Base-by-base conservation (phyloP, 2,329 filamentous ascomycete species). In the Hypoxylon sp. region DNA sequence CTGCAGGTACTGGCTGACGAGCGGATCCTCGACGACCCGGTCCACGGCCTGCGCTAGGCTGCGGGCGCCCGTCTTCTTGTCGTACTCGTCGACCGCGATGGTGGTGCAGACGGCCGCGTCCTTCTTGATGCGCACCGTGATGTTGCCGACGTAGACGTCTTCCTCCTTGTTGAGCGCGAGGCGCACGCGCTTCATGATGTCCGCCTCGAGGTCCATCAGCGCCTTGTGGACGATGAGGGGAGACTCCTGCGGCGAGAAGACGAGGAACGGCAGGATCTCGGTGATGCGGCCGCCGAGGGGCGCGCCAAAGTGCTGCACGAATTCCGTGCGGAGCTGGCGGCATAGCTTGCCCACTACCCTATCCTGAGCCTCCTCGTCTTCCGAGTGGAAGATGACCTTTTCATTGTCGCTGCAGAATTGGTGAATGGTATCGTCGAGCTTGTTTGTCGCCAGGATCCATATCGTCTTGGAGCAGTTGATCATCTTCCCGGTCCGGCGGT, bases 401-500 rank as follows among this genome's bases (percentile, higher is more conserved):
- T 56, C 27, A 31, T 68, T 60, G 3, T 29, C 10, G 1, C 70
- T 59, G 55, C 73, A 80, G 52, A 79, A 81, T 0, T 66, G 49
- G 4, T 73, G 69, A 24, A 82, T 80, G 0, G 47, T 67, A 0
- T 66, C 46, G 45, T 80, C 76, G 2, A 77, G 66, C 8, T 71
- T 68, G 46, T 81, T 81, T 0, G 79, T 81, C 0, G 77, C 79
- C 0, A 83, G 57, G 4, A 83, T 78, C 77, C 79, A 81, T 7
- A 82, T 78, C 0, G 76, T 77, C 45, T 78, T 77, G 1, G 71
- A 74, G 54, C 75, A 79, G 52, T 81, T 70, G 5, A 81, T 60
- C 2, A 55, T 65, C 0, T 55, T 57, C 1, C 50, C 62, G 37
- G 62, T 69, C 3, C 78, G 74, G 3, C 76, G 72, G 58, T 81